phyloP scores from a whole-genome alignment of 106 monocot species.

The Xerophyta viscosa region DNA sequence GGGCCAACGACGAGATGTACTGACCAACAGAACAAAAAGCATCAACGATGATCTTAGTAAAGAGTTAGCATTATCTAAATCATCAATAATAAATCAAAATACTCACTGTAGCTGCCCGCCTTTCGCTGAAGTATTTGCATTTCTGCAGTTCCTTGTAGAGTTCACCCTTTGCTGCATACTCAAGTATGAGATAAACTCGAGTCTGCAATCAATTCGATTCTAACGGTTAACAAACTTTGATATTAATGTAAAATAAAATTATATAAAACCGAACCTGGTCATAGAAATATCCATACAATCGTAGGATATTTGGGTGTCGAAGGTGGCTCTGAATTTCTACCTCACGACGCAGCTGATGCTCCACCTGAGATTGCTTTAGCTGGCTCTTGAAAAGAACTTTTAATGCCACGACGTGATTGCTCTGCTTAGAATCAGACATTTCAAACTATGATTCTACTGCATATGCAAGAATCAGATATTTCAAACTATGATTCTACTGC shows the following conservation, averaged over 20 bases:
- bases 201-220: no score
- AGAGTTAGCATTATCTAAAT: no score
- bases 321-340: constrained; percentile 98
- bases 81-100: not conserved
- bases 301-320: constrained; percentile 90
- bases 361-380: constrained; percentile 91
- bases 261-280: constrained; percentile 59
- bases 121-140: constrained; percentile 77
- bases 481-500: no score
- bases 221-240: not conserved
- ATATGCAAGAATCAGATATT: not conserved
- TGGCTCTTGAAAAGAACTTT: constrained; percentile 98
- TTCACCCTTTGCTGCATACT: constrained; percentile 94
- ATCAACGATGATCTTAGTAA: not conserved
- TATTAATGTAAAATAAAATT: not conserved
- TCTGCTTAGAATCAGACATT: constrained; percentile 30
- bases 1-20: constrained; percentile 87
- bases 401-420: constrained; percentile 88
- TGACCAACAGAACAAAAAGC: constrained; percentile 10
- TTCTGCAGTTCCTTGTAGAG: constrained; percentile 94
- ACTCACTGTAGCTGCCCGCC: constrained; percentile 85
- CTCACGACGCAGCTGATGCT: constrained; percentile 91
- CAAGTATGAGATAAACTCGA: constrained; percentile 89
- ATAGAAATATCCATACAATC: constrained; percentile 96
- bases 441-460: no score